A percentile compares a stretch with the other conserved stretches of the same genome.
Conservation (phyloP, 768 basidiomycete genomes). For the Rhizopogon vesiculosus region DNA sequence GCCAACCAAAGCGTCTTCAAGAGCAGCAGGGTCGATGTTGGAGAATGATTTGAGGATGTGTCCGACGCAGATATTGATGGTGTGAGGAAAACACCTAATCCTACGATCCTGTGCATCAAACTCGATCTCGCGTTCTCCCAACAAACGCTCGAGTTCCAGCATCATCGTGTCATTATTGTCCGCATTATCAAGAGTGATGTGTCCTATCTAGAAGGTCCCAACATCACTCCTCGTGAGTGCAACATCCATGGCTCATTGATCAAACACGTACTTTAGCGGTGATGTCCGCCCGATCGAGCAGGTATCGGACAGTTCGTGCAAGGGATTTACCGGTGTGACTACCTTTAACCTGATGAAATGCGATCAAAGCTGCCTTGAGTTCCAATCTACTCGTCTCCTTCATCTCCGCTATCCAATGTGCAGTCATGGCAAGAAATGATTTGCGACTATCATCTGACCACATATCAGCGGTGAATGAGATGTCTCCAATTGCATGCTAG, state of each 20-base stretch:
- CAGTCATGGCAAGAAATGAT: constrained; percentile 28
- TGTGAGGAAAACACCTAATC: constrained; percentile 18
- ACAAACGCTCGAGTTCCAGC: neutral
- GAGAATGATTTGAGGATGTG: constrained; percentile 1
- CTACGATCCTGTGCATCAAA: constrained; percentile 9
- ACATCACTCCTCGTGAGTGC: constrained; percentile 1
- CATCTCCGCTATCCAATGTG: constrained; percentile 19
- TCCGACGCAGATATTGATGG: constrained; percentile 14
- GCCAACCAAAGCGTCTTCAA: constrained; percentile 10
- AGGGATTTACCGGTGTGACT: constrained; percentile 8
- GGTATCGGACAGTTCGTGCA: neutral
- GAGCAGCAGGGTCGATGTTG: neutral
- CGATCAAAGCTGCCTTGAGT: constrained; percentile 8
- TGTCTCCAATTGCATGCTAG: neutral
- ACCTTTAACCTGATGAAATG: constrained; percentile 10
- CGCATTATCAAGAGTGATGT: constrained; percentile 13
- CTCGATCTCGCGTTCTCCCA: neutral
- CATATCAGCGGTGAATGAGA: constrained; percentile 29
- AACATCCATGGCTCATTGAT: constrained; percentile 1
- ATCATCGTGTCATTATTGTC: constrained; percentile 12
- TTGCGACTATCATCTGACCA: constrained; percentile 25
- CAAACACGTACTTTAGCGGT: constrained; percentile 3
- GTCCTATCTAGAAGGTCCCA: constrained; percentile 9
- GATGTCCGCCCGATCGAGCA: constrained; percentile 4
- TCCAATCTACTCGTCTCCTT: neutral